Evolutionary conservation across 2,329 filamentous ascomycete species (phyloP), one percentile per base, ranked within the genome.

Genomic region (Colletotrichum cuscutae): DNA sequence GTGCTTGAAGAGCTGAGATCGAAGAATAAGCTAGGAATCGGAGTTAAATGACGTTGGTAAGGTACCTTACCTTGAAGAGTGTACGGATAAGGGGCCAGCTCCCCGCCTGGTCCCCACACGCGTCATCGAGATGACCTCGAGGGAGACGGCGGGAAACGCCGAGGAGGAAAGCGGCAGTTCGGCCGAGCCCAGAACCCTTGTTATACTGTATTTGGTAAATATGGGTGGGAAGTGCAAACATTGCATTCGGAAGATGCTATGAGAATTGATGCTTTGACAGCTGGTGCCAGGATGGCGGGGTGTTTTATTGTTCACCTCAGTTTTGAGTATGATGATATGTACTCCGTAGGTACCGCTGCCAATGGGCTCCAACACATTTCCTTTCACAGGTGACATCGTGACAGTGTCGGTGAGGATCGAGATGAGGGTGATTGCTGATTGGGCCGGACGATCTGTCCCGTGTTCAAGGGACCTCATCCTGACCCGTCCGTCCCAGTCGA

Each of bases 101-200:
- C 71, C 57, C 68, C 61, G 56, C 62, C 13, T 19, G 42, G 71
- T 32, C 68, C 26, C 71, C 71, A 73, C 68, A 65, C 26, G 46
- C 61, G 13, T 71, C 68, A 72, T 73, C 71, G 68, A 28, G 71
- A 72, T 71, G 71, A 63, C 63, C 62, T 63, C 62, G 52, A 67
- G 67, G 15, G 28, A 46, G 53, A 61, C 53, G 56, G n/a, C 57
- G 54, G 52, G 46, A 60, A 66, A 70, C 66, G 60, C 66, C 66
- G 46, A 63, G 32, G 4, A 52, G 54, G 54, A 30, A 61, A 70
- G 65, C 70, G 70, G 70, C 32, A 72, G 60, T 65, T 65, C 70
- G 35, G 60, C 70, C 70, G 46, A 65, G 60, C 65, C 66, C 22
- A 70, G 65, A 59, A 42, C 70, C 70, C 65, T 56, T 59, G 53